Evolutionary conservation across 305 asterid species (phyloP).

Genomic region (Fraxinus sp.): DNA sequence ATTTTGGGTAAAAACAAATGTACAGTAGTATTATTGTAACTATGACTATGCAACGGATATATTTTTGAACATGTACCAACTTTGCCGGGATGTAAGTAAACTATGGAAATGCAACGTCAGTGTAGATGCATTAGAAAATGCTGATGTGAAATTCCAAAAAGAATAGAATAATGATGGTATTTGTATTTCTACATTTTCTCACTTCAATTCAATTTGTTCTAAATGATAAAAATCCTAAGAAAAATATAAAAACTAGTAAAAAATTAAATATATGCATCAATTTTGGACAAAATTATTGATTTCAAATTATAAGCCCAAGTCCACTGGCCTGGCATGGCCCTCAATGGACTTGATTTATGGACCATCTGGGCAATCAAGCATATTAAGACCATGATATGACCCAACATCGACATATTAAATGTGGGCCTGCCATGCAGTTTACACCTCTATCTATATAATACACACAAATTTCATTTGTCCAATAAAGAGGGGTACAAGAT

Average conservation of each 20-base stretch:
- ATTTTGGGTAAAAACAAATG: not conserved
- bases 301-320: not conserved
- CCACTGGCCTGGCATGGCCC: not conserved
- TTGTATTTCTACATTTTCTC: not conserved
- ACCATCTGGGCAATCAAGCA: not conserved
- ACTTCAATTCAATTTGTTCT: not conserved
- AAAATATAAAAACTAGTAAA: not conserved
- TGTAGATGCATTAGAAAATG: not conserved
- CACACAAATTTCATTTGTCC: not conserved
- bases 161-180: not conserved
- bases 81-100: not conserved
- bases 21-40: not conserved
- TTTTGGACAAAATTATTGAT: not conserved
- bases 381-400: not conserved
- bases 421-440: not conserved
- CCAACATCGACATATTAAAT: not conserved
- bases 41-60: not conserved
- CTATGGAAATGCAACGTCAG: not conserved
- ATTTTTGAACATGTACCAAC: not conserved
- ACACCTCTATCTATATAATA: not conserved
- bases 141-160: not conserved
- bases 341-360: not conserved
- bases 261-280: not conserved
- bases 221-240: not conserved
- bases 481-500: conserved; percentile 23